Base-by-base conservation (phyloP, 2,329 filamentous ascomycete genomes). In the Akanthomyces uredinophilus region DNA sequence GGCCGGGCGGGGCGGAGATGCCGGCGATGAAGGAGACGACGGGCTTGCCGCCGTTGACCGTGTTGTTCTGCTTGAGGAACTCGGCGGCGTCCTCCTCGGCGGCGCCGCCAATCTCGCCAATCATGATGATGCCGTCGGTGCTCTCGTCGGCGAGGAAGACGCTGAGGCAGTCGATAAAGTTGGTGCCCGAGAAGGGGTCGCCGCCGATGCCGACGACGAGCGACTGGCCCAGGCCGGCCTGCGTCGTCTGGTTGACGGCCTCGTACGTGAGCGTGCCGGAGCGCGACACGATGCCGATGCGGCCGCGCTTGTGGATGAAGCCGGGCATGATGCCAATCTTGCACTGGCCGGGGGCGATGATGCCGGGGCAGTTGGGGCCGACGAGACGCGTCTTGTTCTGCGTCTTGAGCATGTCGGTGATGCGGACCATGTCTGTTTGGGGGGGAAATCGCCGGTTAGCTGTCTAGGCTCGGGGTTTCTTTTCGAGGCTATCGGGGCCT, bases 101-200 rank as follows among this genome's bases (percentile, higher is more conserved):
- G 64, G 90, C 91, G 66, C 95, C 95, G 79, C 95, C 95, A 75
- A 99, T 98, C 83, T 98, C 95, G 75, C 95, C 95, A 77, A 99
- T 98, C 95, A 99, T 97, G 82, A 99, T 97, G 81, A 99, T 97
- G 75, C 95, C 95, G 75, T 99, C 95, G 44, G 95, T 99, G 82
- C 96, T 92, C 76, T 89, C 85, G 77, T 99, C 95, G 78, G 96
- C 84, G 71, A 96, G 87, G 87, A 99, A 99, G 75, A 98, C 92
- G 75, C 91, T 90, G 71, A 99, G 85, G 85, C 94, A 97, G 86
- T 99, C 95, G 80, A 99, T 98, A 84, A 98, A 99, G 87, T 96
- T 98, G 79, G 95, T 98, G 71, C 95, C 95, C 73, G 90, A 94
- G 85, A 99, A 99, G 71, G 95, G 95, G 81, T 99, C 95, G 81